A percentile compares a stretch with the other conserved stretches of the same genome.
These are phyloP conservation scores for Nannochloropsis salina DNA, from an alignment of 108 stramenopile species.

Conservation along the genomic window DNA sequence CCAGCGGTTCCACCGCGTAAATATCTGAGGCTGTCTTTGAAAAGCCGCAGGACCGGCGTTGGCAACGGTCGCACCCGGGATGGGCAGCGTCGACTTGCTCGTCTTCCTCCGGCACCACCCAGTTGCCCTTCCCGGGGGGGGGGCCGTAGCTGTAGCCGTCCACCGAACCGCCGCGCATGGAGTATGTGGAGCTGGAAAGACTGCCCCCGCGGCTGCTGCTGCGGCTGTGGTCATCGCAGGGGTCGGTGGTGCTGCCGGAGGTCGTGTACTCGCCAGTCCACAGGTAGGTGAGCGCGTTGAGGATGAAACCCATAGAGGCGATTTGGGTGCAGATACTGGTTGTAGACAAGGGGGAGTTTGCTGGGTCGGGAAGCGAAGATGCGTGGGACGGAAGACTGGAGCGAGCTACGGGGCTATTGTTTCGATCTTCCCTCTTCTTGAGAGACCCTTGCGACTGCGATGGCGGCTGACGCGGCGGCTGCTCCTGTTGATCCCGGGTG, in stretches of 20 bases:
- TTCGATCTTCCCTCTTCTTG: background rate
- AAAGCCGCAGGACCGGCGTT: background rate
- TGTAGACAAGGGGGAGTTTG: background rate
- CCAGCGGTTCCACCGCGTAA: background rate
- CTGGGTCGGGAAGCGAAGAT: background rate
- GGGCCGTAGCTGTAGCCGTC: background rate
- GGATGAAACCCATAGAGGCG: background rate
- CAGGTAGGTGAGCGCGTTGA: background rate
- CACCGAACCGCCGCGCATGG: background rate
- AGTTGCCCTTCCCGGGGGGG: background rate
- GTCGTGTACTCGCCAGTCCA: background rate
- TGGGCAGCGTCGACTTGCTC: background rate
- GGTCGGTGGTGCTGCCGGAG: background rate
- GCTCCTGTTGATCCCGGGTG: background rate
- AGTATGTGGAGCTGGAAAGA: background rate
- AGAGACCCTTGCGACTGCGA: background rate
- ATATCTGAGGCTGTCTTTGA: background rate
- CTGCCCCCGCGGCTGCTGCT: constrained; percentile 5
- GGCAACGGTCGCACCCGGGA: background rate
- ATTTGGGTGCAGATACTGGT: background rate
- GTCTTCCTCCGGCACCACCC: background rate
- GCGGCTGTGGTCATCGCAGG: background rate
- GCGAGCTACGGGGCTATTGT: background rate
- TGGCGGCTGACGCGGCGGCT: background rate
- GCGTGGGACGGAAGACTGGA: background rate